A percentile compares a stretch with the other conserved stretches of the same genome.
Conservation (phyloP, 2,329 filamentous ascomycete species). For the Magnaporthiopsis poae region DNA sequence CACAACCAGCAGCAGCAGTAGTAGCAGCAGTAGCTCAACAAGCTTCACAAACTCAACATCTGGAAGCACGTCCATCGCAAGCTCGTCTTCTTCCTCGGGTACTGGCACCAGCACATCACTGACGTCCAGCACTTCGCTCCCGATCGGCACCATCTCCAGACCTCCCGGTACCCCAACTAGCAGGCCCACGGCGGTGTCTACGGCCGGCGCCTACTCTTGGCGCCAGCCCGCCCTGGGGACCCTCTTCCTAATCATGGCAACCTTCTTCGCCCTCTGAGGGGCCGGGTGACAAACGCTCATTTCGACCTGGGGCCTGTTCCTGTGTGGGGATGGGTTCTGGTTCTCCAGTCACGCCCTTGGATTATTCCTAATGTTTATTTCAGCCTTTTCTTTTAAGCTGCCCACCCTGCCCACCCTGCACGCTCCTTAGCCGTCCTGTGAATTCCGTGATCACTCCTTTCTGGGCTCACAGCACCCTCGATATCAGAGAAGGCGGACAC, state of each 20-base stretch:
- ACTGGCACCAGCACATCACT: background rate
- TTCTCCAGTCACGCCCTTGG: background rate
- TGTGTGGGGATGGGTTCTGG: background rate
- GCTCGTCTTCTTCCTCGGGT: background rate
- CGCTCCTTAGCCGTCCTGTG: background rate
- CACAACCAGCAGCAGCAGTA: background rate
- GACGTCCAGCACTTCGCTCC: background rate
- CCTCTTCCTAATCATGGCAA: background rate
- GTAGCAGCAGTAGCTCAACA: background rate
- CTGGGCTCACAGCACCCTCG: background rate
- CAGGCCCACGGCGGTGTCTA: background rate
- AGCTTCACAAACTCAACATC: background rate
- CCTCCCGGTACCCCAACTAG: background rate
- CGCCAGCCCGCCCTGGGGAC: background rate
- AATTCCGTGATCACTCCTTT: background rate
- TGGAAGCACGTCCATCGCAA: background rate
- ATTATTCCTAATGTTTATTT: background rate
- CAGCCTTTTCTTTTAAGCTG: no score
- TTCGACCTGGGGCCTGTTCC: background rate
- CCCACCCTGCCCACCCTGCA: background rate
- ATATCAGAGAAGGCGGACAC: no score
- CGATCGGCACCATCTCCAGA: background rate
- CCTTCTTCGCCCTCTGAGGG: background rate
- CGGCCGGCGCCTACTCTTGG: background rate
- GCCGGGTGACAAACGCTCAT: background rate